A percentile compares a stretch with the other conserved stretches of the same genome.
These are phyloP conservation scores for Casaregolazyma suthepensis DNA, from an alignment of 1,139 yeast species.

Conservation along the genomic window DNA sequence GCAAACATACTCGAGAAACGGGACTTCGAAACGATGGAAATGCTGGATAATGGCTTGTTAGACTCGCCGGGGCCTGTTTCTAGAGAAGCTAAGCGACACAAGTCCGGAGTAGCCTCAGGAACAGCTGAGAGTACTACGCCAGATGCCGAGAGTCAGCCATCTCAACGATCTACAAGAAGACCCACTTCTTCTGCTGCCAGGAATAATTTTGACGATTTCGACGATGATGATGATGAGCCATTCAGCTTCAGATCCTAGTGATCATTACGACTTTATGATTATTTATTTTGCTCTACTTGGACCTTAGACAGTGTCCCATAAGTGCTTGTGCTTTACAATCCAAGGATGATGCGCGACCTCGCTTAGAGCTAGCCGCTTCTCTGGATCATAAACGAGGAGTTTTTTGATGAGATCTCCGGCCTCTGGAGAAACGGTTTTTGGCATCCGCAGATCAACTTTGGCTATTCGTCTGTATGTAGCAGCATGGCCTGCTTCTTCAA, in stretches of 20 bases:
- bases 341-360: conserved; percentile 75
- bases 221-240: conserved; percentile 16
- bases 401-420: conserved; percentile 68
- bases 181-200: background rate
- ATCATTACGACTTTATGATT: background rate
- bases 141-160: background rate
- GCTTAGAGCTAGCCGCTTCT: conserved; percentile 51
- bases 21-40: conserved; percentile 3
- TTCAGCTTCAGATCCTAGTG: conserved; percentile 13
- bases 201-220: conserved; percentile 11
- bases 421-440: conserved; percentile 60
- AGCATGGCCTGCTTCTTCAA: conserved; percentile 70
- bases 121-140: background rate
- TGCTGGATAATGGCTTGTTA: conserved; percentile 2
- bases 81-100: background rate
- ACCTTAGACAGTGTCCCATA: conserved; percentile 35
- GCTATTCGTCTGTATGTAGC: conserved; percentile 77
- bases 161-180: background rate
- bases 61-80: background rate
- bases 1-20: conserved; percentile 1
- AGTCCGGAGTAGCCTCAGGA: background rate
- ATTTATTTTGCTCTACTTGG: background rate
- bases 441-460: conserved; percentile 67
- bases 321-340: conserved; percentile 59
- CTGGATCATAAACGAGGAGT: conserved; percentile 63